Evolutionary conservation across 495 filamentous ascomycete genomes (phyloP).

Genomic region (Lasiosphaeria miniovina): DNA sequence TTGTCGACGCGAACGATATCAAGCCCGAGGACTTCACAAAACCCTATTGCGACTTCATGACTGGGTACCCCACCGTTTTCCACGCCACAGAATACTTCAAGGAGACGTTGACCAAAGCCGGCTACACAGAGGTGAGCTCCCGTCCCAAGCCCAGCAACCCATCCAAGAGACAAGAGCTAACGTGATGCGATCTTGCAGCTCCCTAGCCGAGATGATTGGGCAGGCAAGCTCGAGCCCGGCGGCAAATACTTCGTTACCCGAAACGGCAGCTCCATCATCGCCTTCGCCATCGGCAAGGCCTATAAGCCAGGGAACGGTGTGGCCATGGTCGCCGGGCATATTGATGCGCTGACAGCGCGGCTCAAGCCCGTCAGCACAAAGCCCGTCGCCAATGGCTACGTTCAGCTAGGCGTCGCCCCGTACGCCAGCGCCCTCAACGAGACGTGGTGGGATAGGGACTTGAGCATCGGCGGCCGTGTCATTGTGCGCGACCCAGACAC

Average conservation of each 20-base stretch:
- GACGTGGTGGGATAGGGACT: conserved; percentile 95
- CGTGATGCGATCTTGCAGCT: conserved; percentile 44
- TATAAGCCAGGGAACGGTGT: conserved; percentile 87
- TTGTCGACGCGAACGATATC: conserved; percentile 34
- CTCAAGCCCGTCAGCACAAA: conserved; percentile 88
- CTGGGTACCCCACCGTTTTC: conserved; percentile 86
- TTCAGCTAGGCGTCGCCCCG: conserved; percentile 87
- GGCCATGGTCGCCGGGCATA: conserved; percentile 77
- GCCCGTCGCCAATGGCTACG: conserved; percentile 73
- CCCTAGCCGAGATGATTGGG: conserved; percentile 76
- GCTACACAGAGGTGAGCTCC: conserved; percentile 59
- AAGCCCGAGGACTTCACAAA: conserved; percentile 66
- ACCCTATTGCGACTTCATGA: conserved; percentile 86
- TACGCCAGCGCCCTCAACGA: conserved; percentile 82
- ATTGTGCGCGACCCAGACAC: conserved; percentile 68
- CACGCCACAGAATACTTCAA: conserved; percentile 78
- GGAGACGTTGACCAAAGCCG: conserved; percentile 62
- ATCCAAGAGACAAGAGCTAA: neutral
- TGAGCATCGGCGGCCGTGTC: conserved; percentile 85
- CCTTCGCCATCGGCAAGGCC: conserved; percentile 77
- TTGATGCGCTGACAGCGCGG: conserved; percentile 85
- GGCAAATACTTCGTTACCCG: conserved; percentile 87
- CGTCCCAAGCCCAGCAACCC: no score
- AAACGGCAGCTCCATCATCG: conserved; percentile 81
- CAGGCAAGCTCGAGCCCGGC: conserved; percentile 65